Percentiles rank a stretch among this genome's conserved stretches.
phyloP scores from a whole-genome alignment of 805 yeast species.

The Kurtzmaniella fragi region DNA sequence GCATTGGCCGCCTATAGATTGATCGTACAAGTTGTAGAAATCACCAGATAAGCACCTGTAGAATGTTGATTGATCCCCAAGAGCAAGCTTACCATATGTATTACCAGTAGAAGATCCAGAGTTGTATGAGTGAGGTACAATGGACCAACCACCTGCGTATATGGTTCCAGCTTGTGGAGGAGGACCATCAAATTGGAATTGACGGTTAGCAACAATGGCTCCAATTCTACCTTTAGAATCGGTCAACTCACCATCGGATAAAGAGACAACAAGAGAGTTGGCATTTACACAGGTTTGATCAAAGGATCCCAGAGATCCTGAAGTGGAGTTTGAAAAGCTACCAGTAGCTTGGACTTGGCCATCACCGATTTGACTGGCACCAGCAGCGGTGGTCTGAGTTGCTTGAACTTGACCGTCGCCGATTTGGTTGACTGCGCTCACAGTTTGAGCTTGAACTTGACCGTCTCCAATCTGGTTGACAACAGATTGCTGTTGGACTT shows the following conservation, averaged over 20 bases:
- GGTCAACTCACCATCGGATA: constrained; percentile 46
- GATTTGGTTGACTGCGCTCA: constrained; percentile 18
- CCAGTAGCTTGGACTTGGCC: constrained; percentile 34
- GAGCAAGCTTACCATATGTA: constrained; percentile 51
- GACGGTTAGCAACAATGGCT: constrained; percentile 76
- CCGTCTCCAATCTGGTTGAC: constrained; percentile 33
- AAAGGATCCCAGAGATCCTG: constrained; percentile 16
- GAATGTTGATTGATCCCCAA: constrained; percentile 58
- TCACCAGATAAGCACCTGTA: constrained; percentile 73
- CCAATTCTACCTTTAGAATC: constrained; percentile 68
- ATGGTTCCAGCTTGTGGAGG: constrained; percentile 76
- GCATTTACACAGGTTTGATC: constrained; percentile 38
- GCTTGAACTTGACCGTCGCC: constrained; percentile 34
- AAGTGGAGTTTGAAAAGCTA: constrained; percentile 14
- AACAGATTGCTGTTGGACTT: constrained; percentile 23
- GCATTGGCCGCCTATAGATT: constrained; percentile 45
- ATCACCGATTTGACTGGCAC: neutral
- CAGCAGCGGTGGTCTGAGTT: constrained; percentile 24
- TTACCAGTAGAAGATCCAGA: constrained; percentile 6
- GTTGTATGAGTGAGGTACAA: constrained; percentile 24
- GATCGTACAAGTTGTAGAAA: constrained; percentile 75
- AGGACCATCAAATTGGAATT: constrained; percentile 73
- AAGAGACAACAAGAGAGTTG: constrained; percentile 51
- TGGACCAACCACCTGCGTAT: constrained; percentile 58
- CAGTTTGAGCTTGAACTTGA: constrained; percentile 20